Evolutionary conservation across 768 basidiomycete genomes (phyloP).

Genomic region (Suillus alpinus): DNA sequence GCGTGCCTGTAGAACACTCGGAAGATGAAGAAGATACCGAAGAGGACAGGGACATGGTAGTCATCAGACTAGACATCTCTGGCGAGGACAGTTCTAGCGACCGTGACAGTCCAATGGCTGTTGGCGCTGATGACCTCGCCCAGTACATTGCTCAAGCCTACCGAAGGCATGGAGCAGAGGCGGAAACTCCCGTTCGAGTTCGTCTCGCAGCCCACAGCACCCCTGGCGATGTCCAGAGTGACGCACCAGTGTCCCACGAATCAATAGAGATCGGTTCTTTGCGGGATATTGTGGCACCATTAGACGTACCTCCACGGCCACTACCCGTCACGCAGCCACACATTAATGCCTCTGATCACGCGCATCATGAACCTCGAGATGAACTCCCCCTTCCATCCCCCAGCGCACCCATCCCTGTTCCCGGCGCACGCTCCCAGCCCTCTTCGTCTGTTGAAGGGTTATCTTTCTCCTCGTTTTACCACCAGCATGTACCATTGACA

Average conservation of each 20-base stretch:
- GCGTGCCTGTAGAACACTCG: constrained; percentile 18
- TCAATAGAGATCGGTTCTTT: background rate
- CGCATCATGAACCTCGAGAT: constrained; percentile 7
- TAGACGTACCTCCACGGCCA: background rate
- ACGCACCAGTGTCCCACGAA: background rate
- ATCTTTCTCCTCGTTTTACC: constrained; percentile 4
- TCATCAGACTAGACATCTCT: constrained; percentile 28
- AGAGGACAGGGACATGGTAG: constrained; percentile 32
- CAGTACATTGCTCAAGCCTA: constrained; percentile 39
- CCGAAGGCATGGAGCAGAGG: constrained; percentile 22
- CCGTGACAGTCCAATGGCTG: constrained; percentile 47
- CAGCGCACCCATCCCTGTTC: constrained; percentile 30
- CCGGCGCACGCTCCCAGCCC: constrained; percentile 19
- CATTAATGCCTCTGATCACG: background rate
- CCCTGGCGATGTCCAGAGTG: constrained; percentile 12
- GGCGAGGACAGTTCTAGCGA: constrained; percentile 47
- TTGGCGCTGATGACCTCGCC: constrained; percentile 40
- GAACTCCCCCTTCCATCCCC: constrained; percentile 17
- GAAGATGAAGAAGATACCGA: constrained; percentile 23
- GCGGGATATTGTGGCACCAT: background rate
- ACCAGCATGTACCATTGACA: constrained; percentile 26
- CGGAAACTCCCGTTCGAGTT: constrained; percentile 15
- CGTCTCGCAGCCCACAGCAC: constrained; percentile 20
- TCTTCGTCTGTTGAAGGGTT: constrained; percentile 20
- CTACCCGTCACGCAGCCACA: no score